These are phyloP conservation scores for Tulasnella sp. DNA, from an alignment of 768 basidiomycete genomes.

Conservation along the genomic window DNA sequence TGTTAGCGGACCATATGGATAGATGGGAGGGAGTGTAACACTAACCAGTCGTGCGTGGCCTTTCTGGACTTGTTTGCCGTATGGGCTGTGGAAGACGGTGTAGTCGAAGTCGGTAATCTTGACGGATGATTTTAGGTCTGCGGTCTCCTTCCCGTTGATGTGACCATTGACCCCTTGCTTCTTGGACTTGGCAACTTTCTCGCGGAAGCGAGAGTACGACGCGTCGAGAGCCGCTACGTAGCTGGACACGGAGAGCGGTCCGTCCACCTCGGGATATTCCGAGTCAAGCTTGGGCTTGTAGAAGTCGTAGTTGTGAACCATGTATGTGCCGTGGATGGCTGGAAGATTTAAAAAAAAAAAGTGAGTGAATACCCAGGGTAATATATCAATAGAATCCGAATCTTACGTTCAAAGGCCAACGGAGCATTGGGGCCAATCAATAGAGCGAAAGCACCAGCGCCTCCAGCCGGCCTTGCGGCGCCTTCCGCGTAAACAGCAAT, in stretches of 20 bases:
- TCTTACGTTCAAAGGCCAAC: constrained; percentile 86
- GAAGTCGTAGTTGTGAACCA: constrained; percentile 97
- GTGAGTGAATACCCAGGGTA: background rate
- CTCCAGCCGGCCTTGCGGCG: constrained; percentile 86
- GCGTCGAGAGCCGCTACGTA: constrained; percentile 91
- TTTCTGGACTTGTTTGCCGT: constrained; percentile 98
- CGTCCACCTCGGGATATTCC: constrained; percentile 95
- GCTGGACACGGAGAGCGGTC: constrained; percentile 88
- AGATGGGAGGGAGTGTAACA: background rate
- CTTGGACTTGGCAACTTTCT: constrained; percentile 60
- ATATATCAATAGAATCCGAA: background rate
- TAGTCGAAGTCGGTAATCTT: constrained; percentile 56
- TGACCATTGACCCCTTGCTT: constrained; percentile 26
- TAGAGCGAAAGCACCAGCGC: constrained; percentile 90
- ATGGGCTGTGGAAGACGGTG: constrained; percentile 92
- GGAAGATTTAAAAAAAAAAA: too few species aligned
- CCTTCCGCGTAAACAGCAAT: constrained; percentile 98
- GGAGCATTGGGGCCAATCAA: constrained; percentile 96
- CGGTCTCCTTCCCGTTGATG: constrained; percentile 30
- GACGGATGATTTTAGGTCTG: constrained; percentile 26
- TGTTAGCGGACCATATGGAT: background rate
- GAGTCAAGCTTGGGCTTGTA: constrained; percentile 96
- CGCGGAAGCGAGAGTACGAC: constrained; percentile 73
- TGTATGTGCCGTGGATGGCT: constrained; percentile 95
- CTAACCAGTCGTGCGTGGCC: constrained; percentile 75